Evolutionary conservation across 768 basidiomycete species (phyloP).

Genomic region (Hemileccinum rubropunctum): DNA sequence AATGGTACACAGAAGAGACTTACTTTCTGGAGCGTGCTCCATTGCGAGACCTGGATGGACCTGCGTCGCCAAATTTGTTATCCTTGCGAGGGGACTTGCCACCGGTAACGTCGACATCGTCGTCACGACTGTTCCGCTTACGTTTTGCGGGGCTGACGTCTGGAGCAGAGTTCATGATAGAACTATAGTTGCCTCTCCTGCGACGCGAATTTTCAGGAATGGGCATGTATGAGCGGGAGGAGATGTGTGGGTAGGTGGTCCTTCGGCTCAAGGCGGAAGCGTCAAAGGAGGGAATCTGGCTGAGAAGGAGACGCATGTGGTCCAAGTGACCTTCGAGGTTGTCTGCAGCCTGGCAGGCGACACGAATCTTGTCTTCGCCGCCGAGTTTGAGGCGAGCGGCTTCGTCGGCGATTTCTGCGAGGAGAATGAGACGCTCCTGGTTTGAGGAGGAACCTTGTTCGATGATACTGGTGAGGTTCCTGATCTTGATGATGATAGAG

Average conservation of each 20-base stretch:
- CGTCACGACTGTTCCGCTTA: conserved; percentile 58
- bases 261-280: conserved; percentile 51
- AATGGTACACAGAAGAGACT: conserved; percentile 20
- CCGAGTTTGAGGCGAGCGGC: conserved; percentile 88
- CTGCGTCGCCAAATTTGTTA: conserved; percentile 40
- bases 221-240: conserved; percentile 67
- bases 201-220: conserved; percentile 65
- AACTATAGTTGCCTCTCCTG: conserved; percentile 53
- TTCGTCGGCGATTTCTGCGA: conserved; percentile 93
- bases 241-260: conserved; percentile 76
- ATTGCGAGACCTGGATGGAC: conserved; percentile 46
- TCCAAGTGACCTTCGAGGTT: conserved; percentile 65
- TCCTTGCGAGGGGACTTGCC: conserved; percentile 66
- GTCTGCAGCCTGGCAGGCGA: conserved; percentile 89
- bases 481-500: conserved; percentile 78
- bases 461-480: conserved; percentile 71
- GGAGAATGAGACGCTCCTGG: conserved; percentile 78
- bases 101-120: conserved; percentile 54
- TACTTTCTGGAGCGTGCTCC: conserved; percentile 62
- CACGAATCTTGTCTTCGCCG: conserved; percentile 96
- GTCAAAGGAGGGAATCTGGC: conserved; percentile 64
- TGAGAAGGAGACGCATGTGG: conserved; percentile 62
- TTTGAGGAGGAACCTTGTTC: conserved; percentile 56
- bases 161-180: conserved; percentile 46
- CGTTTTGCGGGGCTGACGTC: conserved; percentile 67